phyloP scores from a whole-genome alignment of 2,329 filamentous ascomycete species.

The Fusarium heterosporum region DNA sequence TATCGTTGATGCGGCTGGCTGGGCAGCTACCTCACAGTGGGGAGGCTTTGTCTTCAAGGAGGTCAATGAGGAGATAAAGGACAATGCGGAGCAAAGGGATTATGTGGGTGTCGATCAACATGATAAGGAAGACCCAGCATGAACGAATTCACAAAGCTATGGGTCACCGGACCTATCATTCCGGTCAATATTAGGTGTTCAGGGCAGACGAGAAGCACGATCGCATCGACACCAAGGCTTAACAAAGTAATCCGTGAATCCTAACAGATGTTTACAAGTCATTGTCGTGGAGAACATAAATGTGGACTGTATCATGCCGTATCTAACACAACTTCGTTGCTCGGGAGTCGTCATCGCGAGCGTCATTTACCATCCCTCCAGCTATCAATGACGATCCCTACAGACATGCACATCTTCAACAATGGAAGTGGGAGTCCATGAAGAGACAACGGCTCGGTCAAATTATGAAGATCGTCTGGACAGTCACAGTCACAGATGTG shows the following conservation, averaged over 20 bases:
- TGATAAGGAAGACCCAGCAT: neutral
- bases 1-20: constrained; percentile 58
- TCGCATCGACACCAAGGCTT: too few relatives aligned
- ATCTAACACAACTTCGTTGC: neutral
- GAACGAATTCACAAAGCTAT: neutral
- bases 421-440: neutral
- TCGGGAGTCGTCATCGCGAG: constrained; percentile 2
- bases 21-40: constrained; percentile 62
- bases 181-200: neutral
- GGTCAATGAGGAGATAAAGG: neutral
- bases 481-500: neutral
- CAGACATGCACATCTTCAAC: neutral
- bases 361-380: neutral
- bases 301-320: neutral
- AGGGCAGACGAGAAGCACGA: too few relatives aligned
- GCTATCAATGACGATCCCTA: neutral
- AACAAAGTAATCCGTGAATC: neutral
- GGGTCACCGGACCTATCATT: neutral
- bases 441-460: neutral
- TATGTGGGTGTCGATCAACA: neutral
- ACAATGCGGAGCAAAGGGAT: neutral
- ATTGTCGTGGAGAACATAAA: neutral
- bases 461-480: neutral
- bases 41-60: constrained; percentile 60
- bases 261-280: neutral